A percentile compares a stretch with the other conserved stretches of the same genome.
These are phyloP conservation scores for Platanus orientalis DNA, from an alignment of 164 flowering plant genomes.

Conservation along the genomic window DNA sequence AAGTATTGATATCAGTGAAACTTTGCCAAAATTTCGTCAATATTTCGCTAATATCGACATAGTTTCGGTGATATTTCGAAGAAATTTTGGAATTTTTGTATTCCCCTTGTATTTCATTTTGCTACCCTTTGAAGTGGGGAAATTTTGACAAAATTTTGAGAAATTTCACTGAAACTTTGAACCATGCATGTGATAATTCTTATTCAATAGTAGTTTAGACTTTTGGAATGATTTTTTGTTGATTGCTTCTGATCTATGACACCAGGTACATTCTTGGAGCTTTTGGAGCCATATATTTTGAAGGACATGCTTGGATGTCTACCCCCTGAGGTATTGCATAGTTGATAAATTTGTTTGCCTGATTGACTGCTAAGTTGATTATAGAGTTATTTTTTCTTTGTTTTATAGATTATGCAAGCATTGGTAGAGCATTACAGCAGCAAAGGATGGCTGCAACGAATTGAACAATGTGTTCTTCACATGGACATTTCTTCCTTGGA, in stretches of 20 bases:
- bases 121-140: no score
- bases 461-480: slow-evolving; percentile 98
- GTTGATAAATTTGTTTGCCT: slow-evolving; percentile 3
- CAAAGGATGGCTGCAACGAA: slow-evolving; percentile 96
- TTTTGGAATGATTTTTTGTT: neutral
- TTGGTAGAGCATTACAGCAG: slow-evolving; percentile 92
- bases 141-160: no score
- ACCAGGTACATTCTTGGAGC: slow-evolving; percentile 93
- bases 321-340: slow-evolving; percentile 77
- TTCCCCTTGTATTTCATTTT: no score
- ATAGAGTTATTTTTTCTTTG: neutral
- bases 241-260: neutral
- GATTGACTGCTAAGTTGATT: neutral
- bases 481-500: slow-evolving; percentile 98
- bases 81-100: no score
- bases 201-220: no score
- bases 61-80: no score
- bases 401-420: slow-evolving; percentile 91
- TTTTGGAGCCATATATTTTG: slow-evolving; percentile 93
- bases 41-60: no score
- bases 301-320: slow-evolving; percentile 95
- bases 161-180: no score
- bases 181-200: no score
- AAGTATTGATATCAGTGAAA: no score
- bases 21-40: no score